These are phyloP conservation scores for Aurantiochytrium sp. DNA, from an alignment of 108 stramenopile genomes.

Conservation along the genomic window DNA sequence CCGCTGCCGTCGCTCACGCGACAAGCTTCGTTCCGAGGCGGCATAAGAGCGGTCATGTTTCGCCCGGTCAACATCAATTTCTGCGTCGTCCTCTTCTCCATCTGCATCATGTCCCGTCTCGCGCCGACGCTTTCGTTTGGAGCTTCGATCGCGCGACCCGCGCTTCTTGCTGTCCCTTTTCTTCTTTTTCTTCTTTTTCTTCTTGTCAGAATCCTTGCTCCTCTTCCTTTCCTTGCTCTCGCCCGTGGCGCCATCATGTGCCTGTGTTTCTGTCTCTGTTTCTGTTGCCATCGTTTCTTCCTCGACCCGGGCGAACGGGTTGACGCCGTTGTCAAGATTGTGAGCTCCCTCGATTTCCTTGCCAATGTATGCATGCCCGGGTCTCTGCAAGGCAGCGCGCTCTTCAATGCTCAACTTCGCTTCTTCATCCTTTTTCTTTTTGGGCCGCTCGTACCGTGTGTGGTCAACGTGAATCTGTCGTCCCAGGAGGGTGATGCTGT, in stretches of 20 bases:
- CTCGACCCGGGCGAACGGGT: neutral
- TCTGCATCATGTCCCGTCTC: too few species aligned
- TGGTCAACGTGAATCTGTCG: conserved; percentile 87
- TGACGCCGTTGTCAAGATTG: neutral
- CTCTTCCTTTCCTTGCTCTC: too few species aligned
- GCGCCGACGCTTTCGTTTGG: too few species aligned
- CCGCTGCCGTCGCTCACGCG: too few species aligned
- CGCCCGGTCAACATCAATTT: too few species aligned
- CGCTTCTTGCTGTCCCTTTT: too few species aligned
- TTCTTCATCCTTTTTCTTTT: conserved; percentile 67
- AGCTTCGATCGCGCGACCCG: too few species aligned
- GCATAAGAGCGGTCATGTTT: too few species aligned
- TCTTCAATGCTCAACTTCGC: neutral
- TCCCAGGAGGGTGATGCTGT: conserved; percentile 65
- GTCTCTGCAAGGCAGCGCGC: neutral
- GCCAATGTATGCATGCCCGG: neutral
- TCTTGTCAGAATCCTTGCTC: too few species aligned
- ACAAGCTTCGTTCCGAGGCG: too few species aligned
- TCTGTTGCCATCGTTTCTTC: neutral
- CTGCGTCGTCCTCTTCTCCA: too few species aligned
- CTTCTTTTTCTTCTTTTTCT: too few species aligned
- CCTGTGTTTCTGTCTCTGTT: neutral
- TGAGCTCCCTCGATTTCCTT: neutral
- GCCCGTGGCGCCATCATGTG: neutral
- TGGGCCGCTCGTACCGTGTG: conserved; percentile 78